Conservation (phyloP, 1,284 basidiomycete genomes). For the Fomitopsis pinicola region DNA sequence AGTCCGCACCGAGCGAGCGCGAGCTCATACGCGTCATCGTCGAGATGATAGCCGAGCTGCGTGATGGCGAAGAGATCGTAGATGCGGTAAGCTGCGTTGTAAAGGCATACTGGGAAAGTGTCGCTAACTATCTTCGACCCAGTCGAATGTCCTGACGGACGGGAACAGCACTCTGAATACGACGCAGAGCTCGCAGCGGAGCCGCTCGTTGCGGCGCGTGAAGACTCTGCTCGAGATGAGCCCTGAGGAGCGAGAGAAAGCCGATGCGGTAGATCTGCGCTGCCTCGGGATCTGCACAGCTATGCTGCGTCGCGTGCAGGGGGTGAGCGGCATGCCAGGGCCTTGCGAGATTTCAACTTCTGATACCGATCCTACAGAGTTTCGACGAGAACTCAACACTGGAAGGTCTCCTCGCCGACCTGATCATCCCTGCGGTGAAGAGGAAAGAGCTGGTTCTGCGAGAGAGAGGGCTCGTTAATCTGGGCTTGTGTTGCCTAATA, state of each 20-base stretch:
- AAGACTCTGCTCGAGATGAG: constrained; percentile 34
- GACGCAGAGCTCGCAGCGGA: constrained; percentile 4
- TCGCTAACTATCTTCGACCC: no score
- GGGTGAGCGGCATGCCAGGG: constrained; percentile 45
- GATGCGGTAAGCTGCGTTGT: not conserved
- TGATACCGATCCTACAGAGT: constrained; percentile 37
- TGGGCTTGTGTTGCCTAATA: constrained; percentile 87
- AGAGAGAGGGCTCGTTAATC: constrained; percentile 78
- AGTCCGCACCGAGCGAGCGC: constrained; percentile 77
- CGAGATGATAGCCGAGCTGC: constrained; percentile 84
- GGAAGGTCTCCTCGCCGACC: constrained; percentile 81
- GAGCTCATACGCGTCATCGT: constrained; percentile 91
- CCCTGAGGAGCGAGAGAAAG: constrained; percentile 47
- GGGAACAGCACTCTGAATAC: constrained; percentile 1
- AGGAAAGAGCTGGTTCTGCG: constrained; percentile 79
- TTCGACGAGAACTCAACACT: constrained; percentile 91
- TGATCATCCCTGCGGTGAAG: constrained; percentile 86
- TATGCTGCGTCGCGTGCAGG: constrained; percentile 84
- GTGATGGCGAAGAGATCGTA: constrained; percentile 36
- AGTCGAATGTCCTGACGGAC: not conserved
- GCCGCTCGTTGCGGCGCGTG: not conserved
- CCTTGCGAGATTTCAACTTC: not conserved
- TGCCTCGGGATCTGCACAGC: constrained; percentile 79
- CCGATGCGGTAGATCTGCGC: constrained; percentile 73
- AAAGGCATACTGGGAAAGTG: not conserved